Evolutionary conservation across 148 eudicot species (phyloP).

Genomic region (Arbutus unedo): DNA sequence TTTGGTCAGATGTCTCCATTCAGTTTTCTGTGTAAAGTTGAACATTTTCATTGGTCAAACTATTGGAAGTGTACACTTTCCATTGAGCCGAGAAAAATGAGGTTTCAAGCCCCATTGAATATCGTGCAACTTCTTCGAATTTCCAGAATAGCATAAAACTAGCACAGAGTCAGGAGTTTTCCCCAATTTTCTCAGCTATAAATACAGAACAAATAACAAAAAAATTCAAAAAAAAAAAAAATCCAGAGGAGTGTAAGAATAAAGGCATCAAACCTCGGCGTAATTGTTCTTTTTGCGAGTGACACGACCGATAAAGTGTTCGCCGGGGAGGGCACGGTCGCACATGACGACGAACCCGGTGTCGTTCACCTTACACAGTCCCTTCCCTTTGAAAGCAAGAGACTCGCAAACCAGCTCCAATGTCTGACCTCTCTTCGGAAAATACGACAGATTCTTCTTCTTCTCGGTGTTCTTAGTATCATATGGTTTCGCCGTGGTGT

Average conservation of each 20-base stretch:
- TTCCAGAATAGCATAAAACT: neutral
- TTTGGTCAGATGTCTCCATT: no score
- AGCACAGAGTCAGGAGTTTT: neutral
- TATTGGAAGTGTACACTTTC: neutral
- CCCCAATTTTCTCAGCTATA: neutral
- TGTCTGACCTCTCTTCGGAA: conserved; percentile 82
- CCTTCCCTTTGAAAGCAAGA: conserved; percentile 81
- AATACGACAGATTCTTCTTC: conserved; percentile 30
- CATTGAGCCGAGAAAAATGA: neutral
- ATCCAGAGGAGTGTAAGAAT: neutral
- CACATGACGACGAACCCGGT: conserved; percentile 88
- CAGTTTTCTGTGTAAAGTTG: no score
- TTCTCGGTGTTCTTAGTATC: conserved; percentile 8
- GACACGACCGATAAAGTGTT: conserved; percentile 77
- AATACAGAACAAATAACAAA: neutral
- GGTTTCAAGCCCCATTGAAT: neutral
- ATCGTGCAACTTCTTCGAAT: neutral
- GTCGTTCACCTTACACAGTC: conserved; percentile 69
- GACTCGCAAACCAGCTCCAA: conserved; percentile 74
- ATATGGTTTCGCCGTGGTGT: neutral
- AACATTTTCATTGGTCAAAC: neutral
- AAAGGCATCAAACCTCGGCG: conserved; percentile 56
- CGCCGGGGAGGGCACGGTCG: conserved; percentile 95
- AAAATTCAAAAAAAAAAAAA: neutral
- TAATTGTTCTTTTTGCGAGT: conserved; percentile 75